Evolutionary conservation across 768 basidiomycete species (phyloP).

Genomic region (Lyophyllum shimeji): DNA sequence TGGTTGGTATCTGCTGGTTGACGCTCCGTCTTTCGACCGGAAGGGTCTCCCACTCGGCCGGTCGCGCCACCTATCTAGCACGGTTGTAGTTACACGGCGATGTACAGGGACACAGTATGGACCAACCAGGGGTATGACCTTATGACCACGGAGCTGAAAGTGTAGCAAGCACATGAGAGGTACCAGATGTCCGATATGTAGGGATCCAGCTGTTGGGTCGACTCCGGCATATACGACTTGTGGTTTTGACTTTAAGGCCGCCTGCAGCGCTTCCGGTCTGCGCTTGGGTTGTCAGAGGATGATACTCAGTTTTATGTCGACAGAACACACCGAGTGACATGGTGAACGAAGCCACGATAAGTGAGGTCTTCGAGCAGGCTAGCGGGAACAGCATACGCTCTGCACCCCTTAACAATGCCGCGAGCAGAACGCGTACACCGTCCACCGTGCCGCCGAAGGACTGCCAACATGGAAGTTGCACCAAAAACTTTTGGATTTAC

Average conservation of each 20-base stretch:
- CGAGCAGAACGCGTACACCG: slow-evolving; percentile 3
- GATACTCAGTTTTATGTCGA: neutral
- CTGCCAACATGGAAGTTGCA: slow-evolving; percentile 9
- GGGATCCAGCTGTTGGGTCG: slow-evolving; percentile 86
- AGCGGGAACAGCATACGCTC: slow-evolving; percentile 4
- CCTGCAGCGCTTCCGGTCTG: slow-evolving; percentile 42
- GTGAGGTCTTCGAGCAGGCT: slow-evolving; percentile 42
- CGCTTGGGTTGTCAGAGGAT: slow-evolving; percentile 3
- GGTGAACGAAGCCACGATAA: slow-evolving; percentile 47
- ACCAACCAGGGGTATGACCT: slow-evolving; percentile 79
- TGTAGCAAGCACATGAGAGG: slow-evolving; percentile 87
- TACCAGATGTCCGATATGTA: slow-evolving; percentile 93
- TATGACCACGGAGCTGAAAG: slow-evolving; percentile 85
- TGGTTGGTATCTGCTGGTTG: slow-evolving; percentile 58
- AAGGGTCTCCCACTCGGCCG: slow-evolving; percentile 95
- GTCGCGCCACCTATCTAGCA: slow-evolving; percentile 92
- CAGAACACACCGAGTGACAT: slow-evolving; percentile 39
- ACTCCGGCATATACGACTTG: slow-evolving; percentile 83
- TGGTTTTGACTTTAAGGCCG: slow-evolving; percentile 33
- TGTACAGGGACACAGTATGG: neutral
- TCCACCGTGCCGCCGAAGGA: slow-evolving; percentile 7
- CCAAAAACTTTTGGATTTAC: slow-evolving; percentile 8
- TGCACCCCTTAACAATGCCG: neutral
- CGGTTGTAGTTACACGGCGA: neutral
- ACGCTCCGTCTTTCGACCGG: slow-evolving; percentile 83